phyloP scores from a whole-genome alignment of 208 protist species.

The Leishmania mexicana region DNA sequence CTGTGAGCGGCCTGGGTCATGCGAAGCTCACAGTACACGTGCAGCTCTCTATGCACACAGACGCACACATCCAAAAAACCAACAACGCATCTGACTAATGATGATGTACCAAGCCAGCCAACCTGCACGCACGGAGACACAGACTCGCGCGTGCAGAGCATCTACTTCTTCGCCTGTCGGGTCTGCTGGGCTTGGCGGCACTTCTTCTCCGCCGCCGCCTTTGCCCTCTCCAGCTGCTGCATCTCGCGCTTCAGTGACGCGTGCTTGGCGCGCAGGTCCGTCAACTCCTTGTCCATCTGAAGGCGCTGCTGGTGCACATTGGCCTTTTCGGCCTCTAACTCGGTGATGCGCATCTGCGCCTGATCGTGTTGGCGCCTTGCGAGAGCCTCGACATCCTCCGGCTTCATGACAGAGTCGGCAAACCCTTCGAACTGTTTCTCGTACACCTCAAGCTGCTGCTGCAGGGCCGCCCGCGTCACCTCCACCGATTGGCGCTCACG shows the following conservation, averaged over 20 bases:
- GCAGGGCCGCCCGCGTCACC: slow-evolving; percentile 34
- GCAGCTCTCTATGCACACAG: background rate
- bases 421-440: slow-evolving; percentile 63
- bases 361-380: slow-evolving; percentile 53
- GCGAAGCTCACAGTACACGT: background rate
- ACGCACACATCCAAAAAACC: background rate
- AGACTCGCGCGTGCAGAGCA: background rate
- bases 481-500: slow-evolving; percentile 52
- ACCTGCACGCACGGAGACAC: background rate
- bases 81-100: background rate
- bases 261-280: slow-evolving; percentile 48
- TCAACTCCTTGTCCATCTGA: slow-evolving; percentile 71
- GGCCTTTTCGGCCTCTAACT: slow-evolving; percentile 64
- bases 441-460: slow-evolving; percentile 75
- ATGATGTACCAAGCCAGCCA: background rate
- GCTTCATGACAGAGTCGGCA: slow-evolving; percentile 42
- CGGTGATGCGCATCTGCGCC: slow-evolving; percentile 41
- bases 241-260: slow-evolving; percentile 62
- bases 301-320: slow-evolving; percentile 57
- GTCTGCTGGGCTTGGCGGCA: slow-evolving; percentile 73
- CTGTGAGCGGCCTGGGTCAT: no score
- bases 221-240: slow-evolving; percentile 54
- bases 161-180: slow-evolving; percentile 23
- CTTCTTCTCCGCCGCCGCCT: slow-evolving; percentile 63
- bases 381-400: slow-evolving; percentile 58